These are phyloP conservation scores for Yarrowia osloensis DNA, from an alignment of 805 yeast genomes.

Conservation along the genomic window DNA sequence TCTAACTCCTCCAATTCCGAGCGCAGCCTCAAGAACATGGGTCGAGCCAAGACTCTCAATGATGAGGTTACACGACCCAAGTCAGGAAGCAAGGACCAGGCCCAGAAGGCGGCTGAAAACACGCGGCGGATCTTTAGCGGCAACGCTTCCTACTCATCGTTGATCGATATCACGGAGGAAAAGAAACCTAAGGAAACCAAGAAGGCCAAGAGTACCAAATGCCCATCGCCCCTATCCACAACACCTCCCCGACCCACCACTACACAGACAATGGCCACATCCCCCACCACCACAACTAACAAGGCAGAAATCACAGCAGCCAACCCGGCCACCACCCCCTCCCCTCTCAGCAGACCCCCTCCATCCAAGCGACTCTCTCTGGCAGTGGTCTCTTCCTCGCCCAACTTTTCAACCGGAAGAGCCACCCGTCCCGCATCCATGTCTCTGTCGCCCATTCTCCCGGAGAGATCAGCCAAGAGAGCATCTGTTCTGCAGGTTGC, in stretches of 20 bases:
- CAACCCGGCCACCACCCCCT: neutral
- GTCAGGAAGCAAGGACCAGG: neutral
- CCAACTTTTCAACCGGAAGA: neutral
- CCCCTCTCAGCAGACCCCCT: neutral
- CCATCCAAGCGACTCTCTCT: constrained; percentile 4
- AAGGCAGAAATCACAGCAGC: neutral
- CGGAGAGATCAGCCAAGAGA: constrained; percentile 19
- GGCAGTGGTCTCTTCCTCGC: neutral
- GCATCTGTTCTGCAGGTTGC: neutral
- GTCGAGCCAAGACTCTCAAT: constrained; percentile 5
- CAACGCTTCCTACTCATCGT: constrained; percentile 10
- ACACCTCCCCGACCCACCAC: neutral
- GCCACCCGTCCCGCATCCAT: constrained; percentile 18
- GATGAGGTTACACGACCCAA: constrained; percentile 1
- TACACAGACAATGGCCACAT: neutral
- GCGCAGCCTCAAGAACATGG: constrained; percentile 12
- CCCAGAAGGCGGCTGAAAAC: neutral
- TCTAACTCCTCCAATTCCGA: constrained; percentile 2
- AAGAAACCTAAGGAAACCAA: neutral
- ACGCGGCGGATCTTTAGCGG: neutral
- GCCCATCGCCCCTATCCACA: neutral
- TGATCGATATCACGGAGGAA: constrained; percentile 9
- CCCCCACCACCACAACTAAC: neutral
- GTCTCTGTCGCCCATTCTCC: constrained; percentile 20
- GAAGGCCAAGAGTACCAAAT: neutral